Base-by-base conservation (phyloP, 768 basidiomycete genomes). In the Tylopilus balloui region DNA sequence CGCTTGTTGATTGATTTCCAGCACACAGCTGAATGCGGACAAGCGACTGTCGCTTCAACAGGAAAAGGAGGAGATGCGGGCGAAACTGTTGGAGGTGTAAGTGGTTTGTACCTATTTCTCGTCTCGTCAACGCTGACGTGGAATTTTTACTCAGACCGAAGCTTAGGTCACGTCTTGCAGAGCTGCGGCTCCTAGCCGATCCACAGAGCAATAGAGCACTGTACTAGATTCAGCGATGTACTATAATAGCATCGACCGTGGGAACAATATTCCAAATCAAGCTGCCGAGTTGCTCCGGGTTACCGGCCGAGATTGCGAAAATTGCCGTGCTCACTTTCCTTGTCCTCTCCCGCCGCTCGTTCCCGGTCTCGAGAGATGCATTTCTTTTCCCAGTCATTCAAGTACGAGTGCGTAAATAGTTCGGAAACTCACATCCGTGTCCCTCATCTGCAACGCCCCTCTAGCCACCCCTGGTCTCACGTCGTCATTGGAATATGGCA, bases 401-500 rank as follows among this genome's bases (percentile, higher is more conserved):
- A 79, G 61, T 92, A 89, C 64, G 86, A 90, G 89, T 92, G 61
- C 67, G 86, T 78, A 29, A 31, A 19, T 47, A 47, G 24, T 8
- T n/a, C 41, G 37, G 21, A 14, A 17, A 19, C 48, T 45, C 36
- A 48, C 50, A 24, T 11, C 43, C 28, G 21, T 29, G 1, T 31
- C 41, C 47, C 47, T 48, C 42, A 59, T 36, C 37, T 43, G 19
- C 37, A 56, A 53, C 35, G 49, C 50, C 49, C 46, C 39, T 47
- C 12, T 38, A 96, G 92, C 53, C 90, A 92, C 64, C 78, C 91
- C 35, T 94, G 92, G 86, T 78, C 84, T 52, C 90, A 92, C 73
- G 91, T 94, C 57, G 83, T 92, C 53, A 85, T 88, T 63, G 89
- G 88, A 55, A 88, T 95, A 78, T 93, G 91, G 87, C 84, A 86